Conservation (phyloP, 768 basidiomycete species). For the Rhizopogon vesiculosus region DNA sequence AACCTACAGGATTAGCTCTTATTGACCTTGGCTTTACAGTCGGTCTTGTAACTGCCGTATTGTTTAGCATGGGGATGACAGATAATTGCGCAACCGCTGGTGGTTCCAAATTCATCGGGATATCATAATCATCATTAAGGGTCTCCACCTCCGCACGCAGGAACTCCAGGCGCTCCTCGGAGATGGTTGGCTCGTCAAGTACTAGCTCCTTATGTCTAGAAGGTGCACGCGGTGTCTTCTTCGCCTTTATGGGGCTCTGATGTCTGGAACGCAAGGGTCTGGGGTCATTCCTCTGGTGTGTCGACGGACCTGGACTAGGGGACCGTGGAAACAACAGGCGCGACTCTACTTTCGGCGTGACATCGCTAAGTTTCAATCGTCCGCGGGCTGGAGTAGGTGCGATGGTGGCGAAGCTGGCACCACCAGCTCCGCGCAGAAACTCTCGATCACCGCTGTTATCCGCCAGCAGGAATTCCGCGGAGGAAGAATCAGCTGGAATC, state of each 20-base stretch:
- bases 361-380: conserved; percentile 35
- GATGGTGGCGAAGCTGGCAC: conserved; percentile 35
- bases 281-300: conserved; percentile 10
- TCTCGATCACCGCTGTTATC: conserved; percentile 36
- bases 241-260: conserved; percentile 12
- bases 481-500: conserved; percentile 36
- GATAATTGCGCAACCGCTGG: neutral
- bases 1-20: conserved; percentile 17
- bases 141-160: conserved; percentile 14
- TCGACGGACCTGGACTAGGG: conserved; percentile 10
- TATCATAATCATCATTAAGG: conserved; percentile 9
- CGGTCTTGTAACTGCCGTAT: conserved; percentile 2
- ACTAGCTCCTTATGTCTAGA: conserved; percentile 1
- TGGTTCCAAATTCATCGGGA: conserved; percentile 2
- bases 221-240: neutral
- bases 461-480: conserved; percentile 30
- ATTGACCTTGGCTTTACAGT: conserved; percentile 24
- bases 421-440: conserved; percentile 37
- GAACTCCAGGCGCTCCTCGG: conserved; percentile 23
- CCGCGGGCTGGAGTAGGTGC: conserved; percentile 20
- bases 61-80: neutral
- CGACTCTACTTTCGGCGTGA: conserved; percentile 33
- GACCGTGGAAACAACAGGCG: conserved; percentile 2
- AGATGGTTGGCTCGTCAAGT: conserved; percentile 10
- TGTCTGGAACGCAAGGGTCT: conserved; percentile 9